Conservation (phyloP, 805 yeast species). For the Candida coleopterorum region DNA sequence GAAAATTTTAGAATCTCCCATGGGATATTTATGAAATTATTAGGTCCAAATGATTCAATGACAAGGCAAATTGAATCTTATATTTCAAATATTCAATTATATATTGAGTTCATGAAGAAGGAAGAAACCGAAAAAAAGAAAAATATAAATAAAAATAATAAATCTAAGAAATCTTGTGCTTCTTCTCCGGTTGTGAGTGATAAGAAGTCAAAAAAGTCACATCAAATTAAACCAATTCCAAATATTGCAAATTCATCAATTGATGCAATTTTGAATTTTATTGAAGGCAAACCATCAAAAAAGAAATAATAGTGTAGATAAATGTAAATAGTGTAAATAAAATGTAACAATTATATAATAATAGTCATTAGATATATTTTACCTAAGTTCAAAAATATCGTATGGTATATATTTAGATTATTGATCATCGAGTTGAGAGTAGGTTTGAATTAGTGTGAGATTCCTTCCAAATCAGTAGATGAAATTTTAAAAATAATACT, state of each 20-base stretch:
- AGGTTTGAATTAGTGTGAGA: no score
- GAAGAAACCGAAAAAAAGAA: conserved; percentile 39
- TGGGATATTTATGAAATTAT: conserved; percentile 47
- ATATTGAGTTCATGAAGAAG: conserved; percentile 41
- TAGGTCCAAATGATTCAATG: conserved; percentile 64
- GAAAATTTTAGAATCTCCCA: conserved; percentile 54
- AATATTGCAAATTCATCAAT: conserved; percentile 60
- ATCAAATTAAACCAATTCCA: conserved; percentile 34
- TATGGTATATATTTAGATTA: neutral
- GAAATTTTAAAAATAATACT: no score
- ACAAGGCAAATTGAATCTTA: conserved; percentile 68
- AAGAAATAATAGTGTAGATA: conserved; percentile 6
- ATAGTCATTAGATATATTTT: no score
- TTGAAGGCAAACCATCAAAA: conserved; percentile 46
- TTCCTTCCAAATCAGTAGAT: no score
- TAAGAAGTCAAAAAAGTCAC: conserved; percentile 15
- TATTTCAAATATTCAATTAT: conserved; percentile 52
- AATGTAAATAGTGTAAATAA: neutral
- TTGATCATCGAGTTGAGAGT: no score
- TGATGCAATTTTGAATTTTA: conserved; percentile 67
- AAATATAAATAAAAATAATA: conserved; percentile 22
- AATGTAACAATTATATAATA: no score
- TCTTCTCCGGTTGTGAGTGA: conserved; percentile 11
- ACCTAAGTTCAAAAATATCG: no score
- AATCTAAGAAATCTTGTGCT: neutral